Conservation (phyloP, 805 yeast genomes). For the Suhomyces pyralidae region DNA sequence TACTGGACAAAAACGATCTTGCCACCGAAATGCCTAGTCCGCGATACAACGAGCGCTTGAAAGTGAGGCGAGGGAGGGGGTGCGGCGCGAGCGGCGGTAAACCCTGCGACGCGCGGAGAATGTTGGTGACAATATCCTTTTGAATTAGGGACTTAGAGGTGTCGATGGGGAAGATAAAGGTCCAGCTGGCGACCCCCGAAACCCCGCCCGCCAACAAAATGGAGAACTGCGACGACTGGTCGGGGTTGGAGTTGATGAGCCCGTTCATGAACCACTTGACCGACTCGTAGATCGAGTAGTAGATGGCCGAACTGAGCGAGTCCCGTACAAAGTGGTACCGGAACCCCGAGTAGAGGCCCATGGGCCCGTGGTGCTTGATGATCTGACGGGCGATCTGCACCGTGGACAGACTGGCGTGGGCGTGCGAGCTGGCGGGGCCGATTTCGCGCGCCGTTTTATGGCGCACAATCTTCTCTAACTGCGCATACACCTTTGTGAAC, state of each 20-base stretch:
- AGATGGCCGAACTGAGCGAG: constrained; percentile 65
- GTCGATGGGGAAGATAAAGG: constrained; percentile 73
- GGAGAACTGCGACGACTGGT: constrained; percentile 27
- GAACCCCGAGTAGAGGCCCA: constrained; percentile 72
- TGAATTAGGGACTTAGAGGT: constrained; percentile 76
- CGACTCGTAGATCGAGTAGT: constrained; percentile 74
- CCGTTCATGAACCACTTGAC: constrained; percentile 50
- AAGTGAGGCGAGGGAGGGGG: constrained; percentile 27
- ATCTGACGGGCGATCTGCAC: constrained; percentile 50
- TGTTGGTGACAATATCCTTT: constrained; percentile 66
- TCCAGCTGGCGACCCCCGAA: constrained; percentile 76
- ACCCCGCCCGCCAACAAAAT: constrained; percentile 66
- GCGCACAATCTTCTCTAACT: constrained; percentile 53
- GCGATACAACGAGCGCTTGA: constrained; percentile 55
- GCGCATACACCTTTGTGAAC: constrained; percentile 77
- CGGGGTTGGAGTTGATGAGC: constrained; percentile 24
- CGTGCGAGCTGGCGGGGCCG: constrained; percentile 3
- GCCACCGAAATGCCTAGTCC: constrained; percentile 75
- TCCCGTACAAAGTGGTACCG: constrained; percentile 68
- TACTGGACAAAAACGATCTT: constrained; percentile 68
- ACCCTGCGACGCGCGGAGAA: constrained; percentile 52
- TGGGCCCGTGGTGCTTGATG: constrained; percentile 54
- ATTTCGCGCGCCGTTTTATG: constrained; percentile 7
- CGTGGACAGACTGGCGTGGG: constrained; percentile 19
- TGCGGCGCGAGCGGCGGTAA: constrained; percentile 37